Evolutionary conservation across 495 filamentous ascomycete species (phyloP), one percentile per base, ranked within the genome.

Genomic region (Tuber calosporum): DNA sequence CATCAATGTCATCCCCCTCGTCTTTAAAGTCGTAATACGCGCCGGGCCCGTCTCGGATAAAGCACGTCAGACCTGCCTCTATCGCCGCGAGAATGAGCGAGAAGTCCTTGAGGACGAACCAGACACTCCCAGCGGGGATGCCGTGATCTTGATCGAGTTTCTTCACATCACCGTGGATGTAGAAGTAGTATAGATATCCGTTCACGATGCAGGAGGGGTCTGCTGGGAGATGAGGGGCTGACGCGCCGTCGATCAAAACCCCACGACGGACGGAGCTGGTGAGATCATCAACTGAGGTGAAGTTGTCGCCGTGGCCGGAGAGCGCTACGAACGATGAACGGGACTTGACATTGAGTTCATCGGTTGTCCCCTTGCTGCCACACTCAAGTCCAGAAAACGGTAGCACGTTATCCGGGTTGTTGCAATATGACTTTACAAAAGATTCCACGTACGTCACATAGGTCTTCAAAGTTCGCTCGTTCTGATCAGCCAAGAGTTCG

Each of bases 101-200:
- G 72, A 93, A 93, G 76, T 93, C 90, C 48, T 81, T 82, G 26
- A 83, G 80, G 4, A 85, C 67, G 77, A 88, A 92, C 90, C 90
- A 92, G 19, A 90, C 83, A 42, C 92, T 89, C 0, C 85, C 85
- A 11, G 82, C 77, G n/a, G 84, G 85, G 71, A 93, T 87, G 4
- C 85, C 82, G 75, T 93, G 93, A 9, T 86, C 89, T 1, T 68
- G 79, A n/a, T 86, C 85, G 11, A 93, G 82, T 2, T 86, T 84
- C 7, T 82, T 78, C 15, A 87, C 75, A 74, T 89, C 86, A 20
- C 90, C 89, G 76, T 93, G 87, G 81, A 86, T 88, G 85, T 86
- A 92, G 81, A 92, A 94, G 79, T 94, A 91, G 69, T 88, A 88
- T 5, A 93, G 81, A 73, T 92, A 92, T 0, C 90, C 90, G 77